These are phyloP conservation scores for Saturnispora sanitii DNA, from an alignment of 805 yeast genomes.

Conservation along the genomic window DNA sequence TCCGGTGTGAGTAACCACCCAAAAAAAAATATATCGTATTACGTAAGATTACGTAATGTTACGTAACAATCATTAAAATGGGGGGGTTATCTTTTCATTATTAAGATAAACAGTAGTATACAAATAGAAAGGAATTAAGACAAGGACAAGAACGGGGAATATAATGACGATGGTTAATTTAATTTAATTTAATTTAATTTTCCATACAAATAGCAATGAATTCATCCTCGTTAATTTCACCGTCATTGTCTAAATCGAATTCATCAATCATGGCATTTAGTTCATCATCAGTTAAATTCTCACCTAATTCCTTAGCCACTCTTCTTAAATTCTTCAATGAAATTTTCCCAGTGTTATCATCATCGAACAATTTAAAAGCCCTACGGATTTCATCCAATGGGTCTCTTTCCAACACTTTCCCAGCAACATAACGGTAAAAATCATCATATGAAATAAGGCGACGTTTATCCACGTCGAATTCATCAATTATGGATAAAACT, in stretches of 20 bases:
- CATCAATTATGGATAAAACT: slow-evolving; percentile 65
- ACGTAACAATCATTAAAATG: too few species aligned
- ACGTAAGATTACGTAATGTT: too few species aligned
- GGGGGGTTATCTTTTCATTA: too few species aligned
- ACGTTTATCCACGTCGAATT: slow-evolving; percentile 69
- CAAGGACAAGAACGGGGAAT: not conserved
- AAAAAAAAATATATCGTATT: too few species aligned
- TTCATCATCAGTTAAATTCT: slow-evolving; percentile 85
- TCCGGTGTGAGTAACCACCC: too few species aligned
- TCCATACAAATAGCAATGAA: slow-evolving; percentile 84
- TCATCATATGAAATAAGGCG: slow-evolving; percentile 70
- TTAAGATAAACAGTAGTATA: too few species aligned
- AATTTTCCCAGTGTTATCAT: slow-evolving; percentile 79
- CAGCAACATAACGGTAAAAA: slow-evolving; percentile 73
- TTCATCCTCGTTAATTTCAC: slow-evolving; percentile 86
- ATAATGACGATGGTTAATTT: not conserved
- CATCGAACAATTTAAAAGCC: slow-evolving; percentile 85
- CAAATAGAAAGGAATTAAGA: not conserved
- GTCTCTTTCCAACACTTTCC: slow-evolving; percentile 74
- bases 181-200: slow-evolving; percentile 30
- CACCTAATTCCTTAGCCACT: slow-evolving; percentile 89
- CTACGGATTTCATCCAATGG: slow-evolving; percentile 87
- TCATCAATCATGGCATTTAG: slow-evolving; percentile 95
- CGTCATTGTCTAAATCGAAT: slow-evolving; percentile 93
- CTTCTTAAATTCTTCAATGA: slow-evolving; percentile 72